Evolutionary conservation across 257 asterid genomes (phyloP), one percentile per base, ranked within the genome.

Genomic region (Capsicum baccatum): DNA sequence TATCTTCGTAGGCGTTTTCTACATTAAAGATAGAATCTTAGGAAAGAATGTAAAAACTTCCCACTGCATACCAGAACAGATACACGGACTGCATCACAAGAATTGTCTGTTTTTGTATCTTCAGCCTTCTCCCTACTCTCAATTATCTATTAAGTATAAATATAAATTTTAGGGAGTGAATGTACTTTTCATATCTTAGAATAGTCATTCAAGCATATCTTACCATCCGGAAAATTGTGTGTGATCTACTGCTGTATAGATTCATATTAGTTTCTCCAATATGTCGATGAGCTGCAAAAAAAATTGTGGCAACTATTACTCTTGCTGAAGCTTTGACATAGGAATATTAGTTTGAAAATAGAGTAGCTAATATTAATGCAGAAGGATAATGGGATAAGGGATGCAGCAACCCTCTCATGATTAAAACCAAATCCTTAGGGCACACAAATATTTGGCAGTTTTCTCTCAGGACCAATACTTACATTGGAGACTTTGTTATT

Each of bases 1-100:
- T 37, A 70, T 58, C 13, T 17, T 74, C 47, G 67, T 52, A 26
- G 81, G 64, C 6, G 54, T 76, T 21, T 76, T 52, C 64, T 26
- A 54, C 48, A 14, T 21, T 19, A 56, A 85, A 48, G 64, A 58
- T 59, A 58, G 56, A 68, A 62, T 66, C 84, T 59, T 52, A 70
- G 79, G 58, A 80, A 69, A 84, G 52, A 84, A 79, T 86, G 81
- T 47, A 83, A 86, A 52, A 80, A 83, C 81, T 67, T 48, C n/a
- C 54, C 57, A 86, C 66, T 37, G 42, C 84, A 82, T 96, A 96
- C 99, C 98, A 96, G 90, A 89, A 93, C 96, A 63, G 99, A 96
- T 83, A 96, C 99, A 81, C 99, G 99, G 87, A 96, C 98, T 76
- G 99, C 99, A 90, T 96, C 99, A 90, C 97, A 96, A 82, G 97